Evolutionary conservation across 176 grass and related monocot species (phyloP), one percentile per base, ranked within the genome.

Genomic region (Poa pratensis): DNA sequence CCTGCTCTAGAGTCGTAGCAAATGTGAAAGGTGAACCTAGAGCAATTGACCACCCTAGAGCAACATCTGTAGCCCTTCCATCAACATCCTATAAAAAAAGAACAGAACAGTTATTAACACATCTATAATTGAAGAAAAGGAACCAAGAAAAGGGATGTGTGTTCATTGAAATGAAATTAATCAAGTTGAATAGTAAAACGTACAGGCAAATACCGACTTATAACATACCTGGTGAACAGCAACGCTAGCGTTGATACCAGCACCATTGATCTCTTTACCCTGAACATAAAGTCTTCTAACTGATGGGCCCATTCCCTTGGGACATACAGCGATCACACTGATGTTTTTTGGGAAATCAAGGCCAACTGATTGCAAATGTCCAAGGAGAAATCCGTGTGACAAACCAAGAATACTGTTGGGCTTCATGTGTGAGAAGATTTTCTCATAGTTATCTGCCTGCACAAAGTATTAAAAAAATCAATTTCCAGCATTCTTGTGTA

Each of bases 361-460:
- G 5, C 86, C 88, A 50, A 51, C 46, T 18, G 93, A 95, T 79
- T 92, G 90, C 83, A 95, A 65, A 80, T 95, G 93, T 18, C 93
- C 93, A 51, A 95, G 84, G 48, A 95, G 83, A 81, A 95, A 95
- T 68, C 93, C 93, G 64, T 95, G 93, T 5, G 93, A 95, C 24
- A 95, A 89, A 55, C 93, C 93, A 74, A 95, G 79, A 39, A 95
- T 92, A 78, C 93, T 92, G 86, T 92, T 95, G 7, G 88, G 93
- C 39, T 92, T 95, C 93, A 95, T 95, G 83, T 95, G 86, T 18
- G 93, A 95, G 75, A 95, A 90, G 26, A 95, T 88, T 88, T 95
- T 92, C 88, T 95, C 90, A 64, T 95, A 95, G 76, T 95, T 95
- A 65, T 95, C 93, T 7, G 90, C 90, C 93, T 95, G 76, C 55